Evolutionary conservation across 805 yeast species (phyloP).

Genomic region (Teunomyces lycoperdinae): DNA sequence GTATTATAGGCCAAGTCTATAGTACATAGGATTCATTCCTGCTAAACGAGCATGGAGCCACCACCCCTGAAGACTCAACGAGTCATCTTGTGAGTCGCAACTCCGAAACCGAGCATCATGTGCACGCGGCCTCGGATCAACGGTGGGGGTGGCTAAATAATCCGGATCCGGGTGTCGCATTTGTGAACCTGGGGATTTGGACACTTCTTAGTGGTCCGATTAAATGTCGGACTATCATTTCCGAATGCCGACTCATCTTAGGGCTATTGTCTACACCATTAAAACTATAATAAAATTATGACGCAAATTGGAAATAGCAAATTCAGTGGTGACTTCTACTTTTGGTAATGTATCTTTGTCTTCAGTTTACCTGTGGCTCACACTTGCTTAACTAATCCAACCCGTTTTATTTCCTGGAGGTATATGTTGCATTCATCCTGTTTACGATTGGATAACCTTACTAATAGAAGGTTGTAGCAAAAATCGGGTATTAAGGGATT

Average conservation of each 20-base stretch:
- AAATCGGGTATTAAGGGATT: no score
- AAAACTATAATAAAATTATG: background rate
- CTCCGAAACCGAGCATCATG: conserved; percentile 2
- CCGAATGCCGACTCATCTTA: background rate
- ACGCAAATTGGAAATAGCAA: background rate
- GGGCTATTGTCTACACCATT: no score
- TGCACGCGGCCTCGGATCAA: conserved; percentile 3
- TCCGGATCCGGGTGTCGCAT: conserved; percentile 3
- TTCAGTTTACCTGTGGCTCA: background rate
- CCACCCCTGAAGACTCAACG: background rate
- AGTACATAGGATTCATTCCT: no score
- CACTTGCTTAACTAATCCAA: background rate
- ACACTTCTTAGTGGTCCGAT: background rate
- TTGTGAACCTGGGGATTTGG: background rate
- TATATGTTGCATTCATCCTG: background rate
- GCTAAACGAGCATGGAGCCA: background rate
- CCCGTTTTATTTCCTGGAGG: background rate
- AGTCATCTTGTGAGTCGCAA: background rate
- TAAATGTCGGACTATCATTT: background rate
- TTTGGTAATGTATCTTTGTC: background rate
- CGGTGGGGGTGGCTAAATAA: conserved; percentile 2
- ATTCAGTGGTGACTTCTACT: background rate
- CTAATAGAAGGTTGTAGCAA: background rate
- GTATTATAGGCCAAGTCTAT: no score
- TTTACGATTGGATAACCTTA: background rate